Evolutionary conservation across 345 rosid genomes (phyloP).

Genomic region (Pelargonium nanum): DNA sequence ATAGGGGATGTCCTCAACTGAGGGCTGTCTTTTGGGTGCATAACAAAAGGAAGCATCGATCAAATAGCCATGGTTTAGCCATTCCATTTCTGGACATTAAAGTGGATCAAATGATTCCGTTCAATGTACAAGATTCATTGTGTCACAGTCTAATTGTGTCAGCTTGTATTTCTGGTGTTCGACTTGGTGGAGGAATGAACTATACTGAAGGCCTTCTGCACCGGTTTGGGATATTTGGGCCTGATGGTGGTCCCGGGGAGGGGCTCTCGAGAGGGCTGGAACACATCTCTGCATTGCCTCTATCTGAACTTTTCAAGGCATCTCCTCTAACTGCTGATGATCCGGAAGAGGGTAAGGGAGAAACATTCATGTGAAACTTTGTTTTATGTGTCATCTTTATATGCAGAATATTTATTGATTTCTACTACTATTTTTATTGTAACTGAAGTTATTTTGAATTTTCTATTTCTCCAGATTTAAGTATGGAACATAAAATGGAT

Average conservation of each 20-base stretch:
- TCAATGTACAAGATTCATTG: conserved; percentile 66
- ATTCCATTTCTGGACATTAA: conserved; percentile 69
- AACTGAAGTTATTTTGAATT: background rate
- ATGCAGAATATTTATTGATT: background rate
- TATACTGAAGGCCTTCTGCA: conserved; percentile 82
- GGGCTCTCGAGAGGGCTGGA: conserved; percentile 74
- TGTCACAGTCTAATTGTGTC: conserved; percentile 67
- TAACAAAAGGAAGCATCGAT: conserved; percentile 33
- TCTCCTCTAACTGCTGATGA: conserved; percentile 42
- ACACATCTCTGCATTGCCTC: conserved; percentile 68
- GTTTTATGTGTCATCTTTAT: conserved; percentile 2
- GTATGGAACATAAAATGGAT: conserved; percentile 34
- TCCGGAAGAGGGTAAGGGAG: conserved; percentile 30
- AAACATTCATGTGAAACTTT: background rate
- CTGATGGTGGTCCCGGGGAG: conserved; percentile 92
- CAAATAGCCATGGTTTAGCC: conserved; percentile 22
- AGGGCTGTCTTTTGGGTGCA: conserved; percentile 88
- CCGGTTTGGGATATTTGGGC: conserved; percentile 77
- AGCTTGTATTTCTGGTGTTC: conserved; percentile 78
- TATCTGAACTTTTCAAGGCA: conserved; percentile 69
- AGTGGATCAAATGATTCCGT: conserved; percentile 76
- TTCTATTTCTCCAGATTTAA: conserved; percentile 30
- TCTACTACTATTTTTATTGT: background rate
- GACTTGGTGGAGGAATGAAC: conserved; percentile 95
- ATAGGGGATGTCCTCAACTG: conserved; percentile 39